Evolutionary conservation across 805 yeast genomes (phyloP).

Genomic region (Kodamaea lidongshanica): DNA sequence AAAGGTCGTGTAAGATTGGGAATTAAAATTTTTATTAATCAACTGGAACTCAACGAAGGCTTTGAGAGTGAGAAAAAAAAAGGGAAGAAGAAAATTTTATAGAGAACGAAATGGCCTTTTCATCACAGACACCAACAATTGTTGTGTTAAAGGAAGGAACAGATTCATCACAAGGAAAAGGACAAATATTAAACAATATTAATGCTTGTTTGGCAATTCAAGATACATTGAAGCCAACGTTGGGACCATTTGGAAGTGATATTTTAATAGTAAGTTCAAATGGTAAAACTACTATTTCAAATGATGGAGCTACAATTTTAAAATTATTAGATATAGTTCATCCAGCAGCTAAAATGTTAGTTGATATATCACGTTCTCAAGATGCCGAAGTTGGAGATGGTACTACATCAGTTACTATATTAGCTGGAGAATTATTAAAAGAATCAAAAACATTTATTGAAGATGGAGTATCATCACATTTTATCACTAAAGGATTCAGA

Average conservation of each 20-base stretch:
- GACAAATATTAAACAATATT: slow-evolving; percentile 90
- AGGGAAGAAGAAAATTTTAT: too few species aligned
- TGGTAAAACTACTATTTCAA: slow-evolving; percentile 90
- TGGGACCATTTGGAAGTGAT: slow-evolving; percentile 97
- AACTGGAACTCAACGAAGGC: too few species aligned
- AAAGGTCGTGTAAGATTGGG: too few species aligned
- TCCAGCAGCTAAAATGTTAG: slow-evolving; percentile 96
- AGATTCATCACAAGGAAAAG: slow-evolving; percentile 92
- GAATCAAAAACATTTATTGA: slow-evolving; percentile 88
- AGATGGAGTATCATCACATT: slow-evolving; percentile 91
- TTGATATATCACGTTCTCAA: slow-evolving; percentile 90
- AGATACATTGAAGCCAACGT: slow-evolving; percentile 88
- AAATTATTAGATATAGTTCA: slow-evolving; percentile 91
- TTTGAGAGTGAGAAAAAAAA: too few species aligned
- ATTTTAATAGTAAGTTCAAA: slow-evolving; percentile 77
- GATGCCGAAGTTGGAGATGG: slow-evolving; percentile 99
- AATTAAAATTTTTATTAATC: neutral
- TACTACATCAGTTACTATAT: slow-evolving; percentile 88
- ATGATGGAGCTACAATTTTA: slow-evolving; percentile 96
- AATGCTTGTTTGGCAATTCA: slow-evolving; percentile 97
- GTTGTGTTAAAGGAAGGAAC: slow-evolving; percentile 98
- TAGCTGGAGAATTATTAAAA: slow-evolving; percentile 91
- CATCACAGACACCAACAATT: slow-evolving; percentile 94
- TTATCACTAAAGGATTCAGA: slow-evolving; percentile 81
- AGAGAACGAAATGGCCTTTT: slow-evolving; percentile 61